Percentiles rank a stretch among this genome's conserved stretches.
phyloP scores from a whole-genome alignment of 345 rosid genomes.

The Chamaenerion angustifolium region DNA sequence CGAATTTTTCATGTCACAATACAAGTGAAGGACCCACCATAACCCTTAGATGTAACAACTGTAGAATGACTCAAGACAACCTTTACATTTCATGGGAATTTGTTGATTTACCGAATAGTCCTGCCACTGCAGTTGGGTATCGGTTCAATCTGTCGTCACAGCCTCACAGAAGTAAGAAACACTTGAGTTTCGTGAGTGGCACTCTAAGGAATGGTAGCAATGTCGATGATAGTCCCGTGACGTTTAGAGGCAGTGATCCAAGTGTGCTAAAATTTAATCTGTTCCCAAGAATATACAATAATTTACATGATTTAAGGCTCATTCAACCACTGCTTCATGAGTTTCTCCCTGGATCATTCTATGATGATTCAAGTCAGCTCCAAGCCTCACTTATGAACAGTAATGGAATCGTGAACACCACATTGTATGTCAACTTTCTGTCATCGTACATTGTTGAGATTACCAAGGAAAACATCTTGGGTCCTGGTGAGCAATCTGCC shows the following conservation, averaged over 20 bases:
- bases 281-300: constrained; percentile 64
- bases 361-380: constrained; percentile 45
- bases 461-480: constrained; percentile 49
- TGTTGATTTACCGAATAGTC: constrained; percentile 64
- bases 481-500: constrained; percentile 54
- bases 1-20: constrained; percentile 51
- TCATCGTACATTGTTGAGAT: constrained; percentile 76
- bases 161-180: constrained; percentile 31
- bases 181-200: constrained; percentile 70
- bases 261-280: constrained; percentile 69
- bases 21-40: constrained; percentile 69
- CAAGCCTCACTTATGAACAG: constrained; percentile 56
- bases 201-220: constrained; percentile 47
- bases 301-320: constrained; percentile 53
- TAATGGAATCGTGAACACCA: constrained; percentile 65
- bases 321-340: constrained; percentile 87
- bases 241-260: constrained; percentile 61
- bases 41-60: constrained; percentile 51
- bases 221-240: constrained; percentile 49
- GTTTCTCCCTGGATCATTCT: constrained; percentile 64
- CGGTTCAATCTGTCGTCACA: constrained; percentile 62
- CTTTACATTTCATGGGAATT: constrained; percentile 77
- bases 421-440: constrained; percentile 63
- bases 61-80: constrained; percentile 38
- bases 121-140: constrained; percentile 85